phyloP scores from a whole-genome alignment of 192 early-diverging fungal species.

The Blastocladiella britannica region DNA sequence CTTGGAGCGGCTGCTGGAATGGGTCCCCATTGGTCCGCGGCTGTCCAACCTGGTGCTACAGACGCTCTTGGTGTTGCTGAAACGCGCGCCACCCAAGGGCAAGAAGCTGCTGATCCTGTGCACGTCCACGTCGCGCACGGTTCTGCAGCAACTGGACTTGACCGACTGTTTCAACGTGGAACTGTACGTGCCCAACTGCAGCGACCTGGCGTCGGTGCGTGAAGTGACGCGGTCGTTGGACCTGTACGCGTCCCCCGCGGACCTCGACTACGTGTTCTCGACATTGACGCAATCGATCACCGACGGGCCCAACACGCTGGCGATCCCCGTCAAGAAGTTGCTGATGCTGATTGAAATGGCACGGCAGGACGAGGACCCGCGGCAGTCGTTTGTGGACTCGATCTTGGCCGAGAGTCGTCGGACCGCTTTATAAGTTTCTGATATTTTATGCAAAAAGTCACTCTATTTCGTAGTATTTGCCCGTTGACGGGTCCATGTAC shows the following conservation, averaged over 20 bases:
- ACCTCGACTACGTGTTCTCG: constrained; percentile 30
- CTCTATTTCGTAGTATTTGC: no score
- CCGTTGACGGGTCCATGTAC: no score
- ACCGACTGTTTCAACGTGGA: constrained; percentile 64
- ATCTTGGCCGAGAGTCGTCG: constrained; percentile 10
- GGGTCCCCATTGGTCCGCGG: constrained; percentile 81
- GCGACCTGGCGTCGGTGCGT: constrained; percentile 45
- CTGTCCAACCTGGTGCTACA: constrained; percentile 88
- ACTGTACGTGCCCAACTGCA: constrained; percentile 59
- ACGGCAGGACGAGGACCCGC: constrained; percentile 57
- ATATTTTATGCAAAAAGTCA: no score
- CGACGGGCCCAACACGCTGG: constrained; percentile 34
- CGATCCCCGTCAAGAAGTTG: constrained; percentile 79
- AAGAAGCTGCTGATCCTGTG: constrained; percentile 71
- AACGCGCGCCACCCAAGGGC: constrained; percentile 70
- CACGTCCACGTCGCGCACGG: constrained; percentile 60
- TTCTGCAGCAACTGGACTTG: constrained; percentile 74
- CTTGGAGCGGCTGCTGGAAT: constrained; percentile 84
- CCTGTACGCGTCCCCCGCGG: constrained; percentile 47
- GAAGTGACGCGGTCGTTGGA: constrained; percentile 35
- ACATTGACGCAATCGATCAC: constrained; percentile 29
- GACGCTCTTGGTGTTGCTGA: constrained; percentile 76
- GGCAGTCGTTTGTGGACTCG: constrained; percentile 50
- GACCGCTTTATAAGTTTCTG: no score
- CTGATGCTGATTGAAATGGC: constrained; percentile 82